Base-by-base conservation (phyloP, 2,329 filamentous ascomycete species). In the Colletotrichum viniferum region DNA sequence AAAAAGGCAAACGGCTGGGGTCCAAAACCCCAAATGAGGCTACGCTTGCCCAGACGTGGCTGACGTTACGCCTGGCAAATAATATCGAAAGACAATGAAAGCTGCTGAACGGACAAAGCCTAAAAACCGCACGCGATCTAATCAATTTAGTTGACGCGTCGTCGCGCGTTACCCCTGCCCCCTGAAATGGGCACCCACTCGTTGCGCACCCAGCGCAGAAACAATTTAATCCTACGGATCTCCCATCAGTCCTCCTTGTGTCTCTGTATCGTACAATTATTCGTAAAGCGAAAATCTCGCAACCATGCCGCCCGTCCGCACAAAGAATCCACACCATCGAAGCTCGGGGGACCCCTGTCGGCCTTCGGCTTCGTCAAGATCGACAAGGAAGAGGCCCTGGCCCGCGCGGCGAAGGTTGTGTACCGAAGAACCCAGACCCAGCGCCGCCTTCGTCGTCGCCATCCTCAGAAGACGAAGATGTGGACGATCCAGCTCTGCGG, bases 201-300 rank as follows among this genome's bases (percentile, higher is more conserved):
- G 12, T 52, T 52, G 43, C 43, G 43, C 6, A 52, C n/a, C n/a
- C 10, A 52, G 43, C n/a, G 12, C 43, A 52, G 5, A 4, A 52
- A 21, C 4, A n/a, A 13, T 7, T 48, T 48, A 48, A 21, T 52
- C 6, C n/a, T 21, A 13, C 10, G n/a, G 10, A 7, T 13, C n/a
- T 52, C 43, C 43, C n/a, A 18, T 21, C n/a, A 21, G 10, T 52
- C n/a, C n/a, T 21, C 2, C 43, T 21, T 7, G n/a, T 13, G 38
- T 3, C 16, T 18, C 9, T 10, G 3, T 38, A 3, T 43, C 38
- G 9, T 4, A n/a, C 0, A 52, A 52, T 52, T 4, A 52, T 21
- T 52, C 10, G 10, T 4, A 7, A 21, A 21, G 1, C 38, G n/a
- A n/a, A 43, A 10, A n/a, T 0, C 3, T 4, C 6, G 2, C 38